A percentile compares a stretch with the other conserved stretches of the same genome.
Conservation (phyloP, 805 yeast species). For the Grigorovia humatica region DNA sequence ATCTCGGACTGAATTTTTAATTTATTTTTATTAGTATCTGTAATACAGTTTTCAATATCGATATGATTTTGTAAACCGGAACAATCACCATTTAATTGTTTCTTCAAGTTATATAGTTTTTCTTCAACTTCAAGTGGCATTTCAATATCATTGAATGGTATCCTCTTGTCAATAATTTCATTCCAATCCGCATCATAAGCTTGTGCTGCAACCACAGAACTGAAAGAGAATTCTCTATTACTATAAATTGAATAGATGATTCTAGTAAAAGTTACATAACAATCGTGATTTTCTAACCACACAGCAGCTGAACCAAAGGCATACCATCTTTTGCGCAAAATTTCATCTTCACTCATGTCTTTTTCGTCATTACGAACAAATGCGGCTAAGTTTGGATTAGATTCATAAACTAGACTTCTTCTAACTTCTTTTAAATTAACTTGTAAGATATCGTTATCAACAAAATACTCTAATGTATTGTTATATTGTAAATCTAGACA, state of each 20-base stretch:
- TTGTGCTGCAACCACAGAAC: constrained; percentile 36
- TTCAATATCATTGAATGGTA: constrained; percentile 25
- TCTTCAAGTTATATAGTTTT: constrained; percentile 15
- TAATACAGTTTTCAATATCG: constrained; percentile 19
- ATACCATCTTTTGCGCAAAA: constrained; percentile 27
- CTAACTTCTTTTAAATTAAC: not conserved
- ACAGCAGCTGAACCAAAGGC: constrained; percentile 5
- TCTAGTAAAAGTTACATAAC: constrained; percentile 37
- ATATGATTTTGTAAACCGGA: constrained; percentile 1
- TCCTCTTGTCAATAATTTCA: constrained; percentile 31
- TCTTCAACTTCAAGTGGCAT: constrained; percentile 20
- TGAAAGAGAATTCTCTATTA: constrained; percentile 24
- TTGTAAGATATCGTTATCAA: not conserved
- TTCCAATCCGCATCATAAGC: constrained; percentile 38
- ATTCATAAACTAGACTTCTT: not conserved
- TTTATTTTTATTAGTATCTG: constrained; percentile 8
- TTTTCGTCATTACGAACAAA: constrained; percentile 4
- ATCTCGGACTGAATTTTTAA: constrained; percentile 7
- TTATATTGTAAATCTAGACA: constrained; percentile 2
- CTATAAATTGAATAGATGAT: constrained; percentile 27
- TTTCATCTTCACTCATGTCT: constrained; percentile 5
- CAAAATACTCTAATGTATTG: not conserved
- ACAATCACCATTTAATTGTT: constrained; percentile 11
- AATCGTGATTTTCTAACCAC: constrained; percentile 37
- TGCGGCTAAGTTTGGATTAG: constrained; percentile 1